Percentiles rank a stretch among this genome's conserved stretches.
Conservation (phyloP, 257 asterid genomes). For the Schizonepeta tenuifolia region DNA sequence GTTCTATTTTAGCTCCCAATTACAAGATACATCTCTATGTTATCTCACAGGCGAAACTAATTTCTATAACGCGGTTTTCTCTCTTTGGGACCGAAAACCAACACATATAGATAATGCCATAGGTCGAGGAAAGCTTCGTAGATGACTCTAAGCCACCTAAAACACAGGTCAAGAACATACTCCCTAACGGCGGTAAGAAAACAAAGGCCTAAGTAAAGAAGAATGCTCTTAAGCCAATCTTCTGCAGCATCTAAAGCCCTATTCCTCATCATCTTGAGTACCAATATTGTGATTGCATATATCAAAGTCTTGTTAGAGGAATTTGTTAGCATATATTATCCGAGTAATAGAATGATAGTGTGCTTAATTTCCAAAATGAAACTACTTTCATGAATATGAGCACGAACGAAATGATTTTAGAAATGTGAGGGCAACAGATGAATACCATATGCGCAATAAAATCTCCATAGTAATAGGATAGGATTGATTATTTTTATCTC, state of each 20-base stretch:
- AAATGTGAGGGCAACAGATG: not conserved
- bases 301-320: slow-evolving; percentile 7
- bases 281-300: not conserved
- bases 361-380: not conserved
- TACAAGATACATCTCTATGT: not conserved
- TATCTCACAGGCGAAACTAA: not conserved
- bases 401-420: not conserved
- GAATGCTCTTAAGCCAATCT: not conserved
- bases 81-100: not conserved
- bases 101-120: not conserved
- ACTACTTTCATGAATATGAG: not conserved
- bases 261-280: not conserved
- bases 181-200: not conserved
- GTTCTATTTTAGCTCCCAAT: not conserved
- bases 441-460: not conserved
- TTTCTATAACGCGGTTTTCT: not conserved
- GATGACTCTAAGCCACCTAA: not conserved
- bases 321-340: not conserved
- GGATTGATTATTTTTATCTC: no score
- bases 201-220: not conserved
- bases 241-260: slow-evolving; percentile 2
- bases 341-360: not conserved
- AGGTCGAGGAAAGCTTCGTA: not conserved
- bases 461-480: not conserved
- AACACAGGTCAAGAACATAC: not conserved